A percentile compares a stretch with the other conserved stretches of the same genome.
These are phyloP conservation scores for Auriscalpium microsporum DNA, from an alignment of 768 basidiomycete genomes.

Conservation along the genomic window DNA sequence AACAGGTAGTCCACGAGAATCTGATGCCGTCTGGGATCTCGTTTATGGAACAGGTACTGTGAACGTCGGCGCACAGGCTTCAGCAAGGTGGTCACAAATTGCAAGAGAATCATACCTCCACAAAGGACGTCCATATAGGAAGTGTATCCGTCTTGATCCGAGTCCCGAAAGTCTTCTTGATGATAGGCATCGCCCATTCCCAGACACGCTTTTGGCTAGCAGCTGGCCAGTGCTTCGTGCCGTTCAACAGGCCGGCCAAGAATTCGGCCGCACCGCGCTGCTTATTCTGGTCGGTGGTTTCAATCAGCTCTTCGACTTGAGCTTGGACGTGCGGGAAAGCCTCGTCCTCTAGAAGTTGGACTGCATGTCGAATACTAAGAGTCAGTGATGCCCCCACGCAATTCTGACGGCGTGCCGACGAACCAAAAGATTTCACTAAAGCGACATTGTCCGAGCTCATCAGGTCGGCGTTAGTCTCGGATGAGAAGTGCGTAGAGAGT, in stretches of 20 bases:
- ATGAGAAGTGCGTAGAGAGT: conserved; percentile 59
- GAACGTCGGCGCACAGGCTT: not conserved
- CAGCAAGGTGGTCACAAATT: not conserved
- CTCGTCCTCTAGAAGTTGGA: conserved; percentile 72
- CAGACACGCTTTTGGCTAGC: conserved; percentile 62
- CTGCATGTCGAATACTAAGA: conserved; percentile 29
- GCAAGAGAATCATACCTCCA: conserved; percentile 41
- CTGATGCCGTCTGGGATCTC: conserved; percentile 77
- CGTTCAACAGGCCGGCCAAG: conserved; percentile 62
- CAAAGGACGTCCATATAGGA: conserved; percentile 68
- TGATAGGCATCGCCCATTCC: conserved; percentile 69
- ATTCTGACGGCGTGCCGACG: conserved; percentile 14
- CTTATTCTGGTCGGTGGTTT: conserved; percentile 73
- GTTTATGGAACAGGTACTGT: conserved; percentile 68
- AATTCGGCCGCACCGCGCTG: conserved; percentile 84
- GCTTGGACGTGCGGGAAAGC: conserved; percentile 57
- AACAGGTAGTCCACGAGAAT: conserved; percentile 71
- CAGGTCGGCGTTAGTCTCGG: conserved; percentile 64
- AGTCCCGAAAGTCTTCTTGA: conserved; percentile 56
- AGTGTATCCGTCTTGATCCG: conserved; percentile 80
- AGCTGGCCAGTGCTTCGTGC: conserved; percentile 80
- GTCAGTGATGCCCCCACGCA: not conserved
- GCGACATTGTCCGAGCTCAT: conserved; percentile 65
- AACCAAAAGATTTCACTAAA: conserved; percentile 69
- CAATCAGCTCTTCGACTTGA: conserved; percentile 52